Base-by-base conservation (phyloP, 495 filamentous ascomycete species). In the Penicillium canariense region DNA sequence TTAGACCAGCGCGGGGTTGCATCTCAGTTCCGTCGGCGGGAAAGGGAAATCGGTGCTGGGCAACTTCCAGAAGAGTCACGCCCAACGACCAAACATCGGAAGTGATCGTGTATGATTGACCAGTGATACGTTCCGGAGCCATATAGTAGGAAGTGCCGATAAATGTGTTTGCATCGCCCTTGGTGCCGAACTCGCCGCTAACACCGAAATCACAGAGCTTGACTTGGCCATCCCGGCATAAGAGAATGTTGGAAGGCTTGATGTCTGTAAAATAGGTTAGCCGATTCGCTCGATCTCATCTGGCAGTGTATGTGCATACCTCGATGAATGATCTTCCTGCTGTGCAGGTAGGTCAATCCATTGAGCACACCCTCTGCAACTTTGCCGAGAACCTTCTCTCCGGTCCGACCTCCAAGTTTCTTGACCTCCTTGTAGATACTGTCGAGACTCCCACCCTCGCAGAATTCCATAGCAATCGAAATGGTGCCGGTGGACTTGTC, bases 131-230 rank as follows among this genome's bases (percentile, higher is more conserved):
- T 69, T 98, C 94, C 0, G 94, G 94, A 4, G 94, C 95, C 94
- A 98, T 98, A 76, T 98, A 98, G 71, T 97, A 97, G 17, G 90
- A 95, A 30, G 94, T 98, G 22, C 94, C 94, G 67, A 98, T 98
- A 66, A 97, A 98, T 4, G 94, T 98, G 72, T 97, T 97, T 55
- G 94, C 94, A 66, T 97, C 95, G 27, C 94, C 94, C 68, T 97
- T 97, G 48, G 94, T 97, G 56, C 94, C 94, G 69, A 96, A 96
- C 74, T 97, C 95, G 54, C 94, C 94, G 49, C 87, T 92, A 51
- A 98, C 94, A 60, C 94, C 94, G 61, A 98, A 98, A 72, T 98
- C 94, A 75, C 94, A 98, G 8, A 98, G 84, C 74, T 97, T 97
- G 46, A 97, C 94, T 60, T 95, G 88, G 27, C 94, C 94, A 60